Evolutionary conservation across 768 basidiomycete species (phyloP), one percentile per base, ranked within the genome.

Genomic region (Fistulinella prunicolor): DNA sequence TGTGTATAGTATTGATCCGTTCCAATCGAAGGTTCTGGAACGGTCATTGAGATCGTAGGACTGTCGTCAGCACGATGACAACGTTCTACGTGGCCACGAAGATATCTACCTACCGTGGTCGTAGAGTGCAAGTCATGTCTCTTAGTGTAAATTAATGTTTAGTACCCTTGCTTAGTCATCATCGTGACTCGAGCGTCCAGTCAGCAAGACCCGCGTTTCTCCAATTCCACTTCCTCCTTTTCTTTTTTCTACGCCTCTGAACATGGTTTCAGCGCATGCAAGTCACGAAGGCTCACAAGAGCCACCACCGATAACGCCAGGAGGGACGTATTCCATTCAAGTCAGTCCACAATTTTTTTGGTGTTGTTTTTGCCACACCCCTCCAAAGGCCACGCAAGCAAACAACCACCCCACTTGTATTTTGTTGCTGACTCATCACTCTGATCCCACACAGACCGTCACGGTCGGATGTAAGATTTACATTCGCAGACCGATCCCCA

Each of bases 401-500:
- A n/a, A n/a, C n/a, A n/a, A n/a, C n/a, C n/a, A n/a, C n/a, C 49
- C 39, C 21, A 30, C 6, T 3, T 32, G 26, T 6, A 34, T 12
- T 22, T 23, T 8, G 9, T 46, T 67, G 65, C 65, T 67, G 67
- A 69, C 65, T 67, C 65, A 70, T 65, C 60, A 70, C 50, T 23
- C 38, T n/a, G n/a, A n/a, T n/a, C n/a, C n/a, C n/a, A n/a, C 20
- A 22, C 51, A 93, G 94, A 86, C 83, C 29, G 83, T 97, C 58
- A 79, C 82, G 50, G 89, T 94, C 60, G 96, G 96, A 47, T 97
- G 94, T 75, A 97, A 97, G 73, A 81, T 99, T 64, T 94, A 86
- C 71, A 90, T 95, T 56, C 82, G 81, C 36, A 86, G 95, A 55
- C 85, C 86, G 51, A 80, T 79, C 36, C 70, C 83, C 38, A 83